These are phyloP conservation scores for Eucalyptus microcorys DNA, from an alignment of 345 rosid genomes.

Conservation along the genomic window DNA sequence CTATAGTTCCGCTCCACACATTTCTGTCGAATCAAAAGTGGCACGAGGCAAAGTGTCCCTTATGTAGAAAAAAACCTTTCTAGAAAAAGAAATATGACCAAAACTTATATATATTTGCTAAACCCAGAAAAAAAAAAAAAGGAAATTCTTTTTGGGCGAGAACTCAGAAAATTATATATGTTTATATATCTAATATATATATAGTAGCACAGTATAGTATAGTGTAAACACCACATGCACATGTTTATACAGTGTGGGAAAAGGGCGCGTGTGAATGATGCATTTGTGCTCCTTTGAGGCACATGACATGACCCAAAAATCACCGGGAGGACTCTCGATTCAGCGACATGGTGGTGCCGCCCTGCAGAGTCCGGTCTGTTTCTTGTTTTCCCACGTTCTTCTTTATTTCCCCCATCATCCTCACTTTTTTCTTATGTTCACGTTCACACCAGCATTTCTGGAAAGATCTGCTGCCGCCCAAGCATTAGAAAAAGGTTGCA, in stretches of 20 bases:
- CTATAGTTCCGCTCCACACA: neutral
- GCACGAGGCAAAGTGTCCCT: neutral
- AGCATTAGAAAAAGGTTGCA: neutral
- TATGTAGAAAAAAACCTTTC: neutral
- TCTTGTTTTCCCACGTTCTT: neutral
- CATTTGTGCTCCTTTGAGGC: neutral
- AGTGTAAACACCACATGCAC: neutral
- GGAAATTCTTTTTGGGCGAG: neutral
- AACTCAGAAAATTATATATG: neutral
- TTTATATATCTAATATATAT: neutral
- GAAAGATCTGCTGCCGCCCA: neutral
- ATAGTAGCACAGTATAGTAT: neutral
- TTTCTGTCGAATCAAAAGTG: neutral
- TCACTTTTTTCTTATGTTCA: neutral
- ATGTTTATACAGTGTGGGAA: neutral
- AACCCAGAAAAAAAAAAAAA: neutral
- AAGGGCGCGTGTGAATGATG: neutral
- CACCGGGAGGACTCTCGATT: neutral
- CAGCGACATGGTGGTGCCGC: neutral
- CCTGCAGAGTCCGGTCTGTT: neutral
- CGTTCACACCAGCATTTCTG: neutral
- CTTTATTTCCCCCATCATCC: neutral
- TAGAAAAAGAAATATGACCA: neutral
- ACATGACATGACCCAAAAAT: neutral
- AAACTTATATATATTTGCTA: neutral